Evolutionary conservation across 139 green algal species (phyloP).

Genomic region (Yamagishiella unicocca): DNA sequence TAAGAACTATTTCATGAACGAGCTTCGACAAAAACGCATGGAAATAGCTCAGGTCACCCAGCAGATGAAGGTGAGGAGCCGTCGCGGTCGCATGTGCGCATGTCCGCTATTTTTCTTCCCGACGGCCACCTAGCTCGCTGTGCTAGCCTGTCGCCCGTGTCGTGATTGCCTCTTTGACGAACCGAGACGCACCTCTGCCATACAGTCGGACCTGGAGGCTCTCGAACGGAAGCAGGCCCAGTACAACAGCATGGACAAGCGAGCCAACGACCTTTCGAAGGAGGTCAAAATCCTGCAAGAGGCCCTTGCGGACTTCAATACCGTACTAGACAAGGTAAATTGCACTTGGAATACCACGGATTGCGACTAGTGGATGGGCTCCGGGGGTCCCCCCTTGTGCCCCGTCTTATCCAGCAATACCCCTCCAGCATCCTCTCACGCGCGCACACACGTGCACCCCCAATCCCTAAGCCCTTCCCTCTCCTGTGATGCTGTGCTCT

Average conservation of each 20-base stretch:
- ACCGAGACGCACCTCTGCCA: no score
- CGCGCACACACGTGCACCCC: no score
- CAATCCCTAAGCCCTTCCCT: not conserved
- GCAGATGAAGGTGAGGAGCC: conserved; percentile 65
- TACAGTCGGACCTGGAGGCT: conserved; percentile 62
- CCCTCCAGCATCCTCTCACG: no score
- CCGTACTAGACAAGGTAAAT: conserved; percentile 79
- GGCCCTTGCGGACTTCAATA: conserved; percentile 81
- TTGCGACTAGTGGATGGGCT: no score
- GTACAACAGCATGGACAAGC: conserved; percentile 66
- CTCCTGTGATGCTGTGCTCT: not conserved
- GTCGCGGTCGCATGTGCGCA: no score
- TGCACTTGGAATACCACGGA: no score
- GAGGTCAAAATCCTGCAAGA: conserved; percentile 81
- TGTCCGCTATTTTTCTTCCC: not conserved
- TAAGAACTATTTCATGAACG: conserved; percentile 77
- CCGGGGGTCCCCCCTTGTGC: no score
- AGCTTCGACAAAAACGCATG: conserved; percentile 77
- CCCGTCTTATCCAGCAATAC: no score
- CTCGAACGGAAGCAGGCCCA: conserved; percentile 65
- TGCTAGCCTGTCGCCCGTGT: not conserved
- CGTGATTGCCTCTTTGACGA: not conserved
- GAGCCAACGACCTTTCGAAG: conserved; percentile 60
- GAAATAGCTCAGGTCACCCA: conserved; percentile 73
- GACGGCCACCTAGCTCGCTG: not conserved